A percentile compares a stretch with the other conserved stretches of the same genome.
Conservation (phyloP, 2,329 filamentous ascomycete species). For the Pseudocercospora cruenta region DNA sequence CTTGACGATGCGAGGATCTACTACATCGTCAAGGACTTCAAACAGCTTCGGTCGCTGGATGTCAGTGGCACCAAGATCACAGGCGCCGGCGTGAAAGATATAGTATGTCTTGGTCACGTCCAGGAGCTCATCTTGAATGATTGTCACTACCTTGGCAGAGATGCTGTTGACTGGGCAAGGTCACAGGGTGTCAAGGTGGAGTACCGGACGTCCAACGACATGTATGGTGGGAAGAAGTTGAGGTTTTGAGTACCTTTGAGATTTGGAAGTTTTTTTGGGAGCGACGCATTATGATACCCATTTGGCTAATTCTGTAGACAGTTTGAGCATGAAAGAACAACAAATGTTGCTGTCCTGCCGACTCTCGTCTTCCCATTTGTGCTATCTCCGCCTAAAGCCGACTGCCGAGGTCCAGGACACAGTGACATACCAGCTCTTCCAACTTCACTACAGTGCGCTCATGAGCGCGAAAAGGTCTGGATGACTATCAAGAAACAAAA, state of each 20-base stretch:
- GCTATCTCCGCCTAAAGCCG: not conserved
- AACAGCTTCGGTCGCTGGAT: constrained; percentile 38
- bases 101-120: constrained; percentile 35
- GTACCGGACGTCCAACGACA: constrained; percentile 17
- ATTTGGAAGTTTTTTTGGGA: not conserved
- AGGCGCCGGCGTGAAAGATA: constrained; percentile 46
- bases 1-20: constrained; percentile 40
- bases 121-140: constrained; percentile 40
- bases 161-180: constrained; percentile 48
- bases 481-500: not conserved
- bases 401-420: not conserved
- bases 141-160: constrained; percentile 42
- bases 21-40: constrained; percentile 28
- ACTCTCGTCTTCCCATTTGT: not conserved
- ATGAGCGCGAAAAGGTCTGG: not conserved
- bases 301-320: not conserved
- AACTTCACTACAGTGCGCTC: not conserved
- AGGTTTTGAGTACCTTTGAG: constrained; percentile 12
- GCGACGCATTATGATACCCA: not conserved
- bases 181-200: constrained; percentile 40
- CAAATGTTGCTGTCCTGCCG: not conserved
- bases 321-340: not conserved
- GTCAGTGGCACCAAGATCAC: constrained; percentile 44
- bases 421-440: not conserved
- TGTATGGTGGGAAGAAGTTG: constrained; percentile 27